Percentiles rank a stretch among this genome's conserved stretches.
These are phyloP conservation scores for Aspergillus alliaceus DNA, from an alignment of 2,329 filamentous ascomycete species.

Conservation along the genomic window DNA sequence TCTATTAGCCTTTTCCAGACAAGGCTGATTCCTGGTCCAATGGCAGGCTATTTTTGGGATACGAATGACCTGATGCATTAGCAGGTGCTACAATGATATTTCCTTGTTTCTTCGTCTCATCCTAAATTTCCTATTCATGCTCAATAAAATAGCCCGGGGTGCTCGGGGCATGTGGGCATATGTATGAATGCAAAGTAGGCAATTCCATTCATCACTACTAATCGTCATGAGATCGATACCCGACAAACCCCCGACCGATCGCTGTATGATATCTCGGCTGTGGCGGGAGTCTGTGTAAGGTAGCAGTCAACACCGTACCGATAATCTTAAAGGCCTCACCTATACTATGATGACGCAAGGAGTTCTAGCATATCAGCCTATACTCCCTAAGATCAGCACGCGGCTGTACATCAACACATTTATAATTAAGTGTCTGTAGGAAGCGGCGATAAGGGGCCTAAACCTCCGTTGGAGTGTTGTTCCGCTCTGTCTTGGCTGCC, in stretches of 20 bases:
- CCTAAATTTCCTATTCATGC: neutral
- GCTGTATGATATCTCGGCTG: constrained; percentile 17
- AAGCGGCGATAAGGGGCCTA: neutral
- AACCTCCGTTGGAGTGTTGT: neutral
- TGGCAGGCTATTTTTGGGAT: constrained; percentile 3
- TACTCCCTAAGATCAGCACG: neutral
- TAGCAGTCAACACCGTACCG: neutral
- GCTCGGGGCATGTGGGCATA: neutral
- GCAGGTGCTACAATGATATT: constrained; percentile 4
- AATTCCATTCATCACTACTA: neutral
- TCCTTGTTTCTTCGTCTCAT: neutral
- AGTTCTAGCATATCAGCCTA: neutral
- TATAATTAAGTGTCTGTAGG: neutral
- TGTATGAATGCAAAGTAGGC: constrained; percentile 2
- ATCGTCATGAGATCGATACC: neutral
- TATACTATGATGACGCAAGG: constrained; percentile 16
- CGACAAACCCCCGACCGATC: constrained; percentile 5
- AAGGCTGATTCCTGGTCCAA: constrained; percentile 13
- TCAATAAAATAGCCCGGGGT: neutral
- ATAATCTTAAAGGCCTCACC: neutral
- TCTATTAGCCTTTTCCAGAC: constrained; percentile 7
- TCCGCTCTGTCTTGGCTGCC: neutral
- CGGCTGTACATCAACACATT: neutral
- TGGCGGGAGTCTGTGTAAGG: constrained; percentile 13
- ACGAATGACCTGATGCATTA: constrained; percentile 9